Base-by-base conservation (phyloP, 139 green algal species). In the Micromonas commoda region DNA sequence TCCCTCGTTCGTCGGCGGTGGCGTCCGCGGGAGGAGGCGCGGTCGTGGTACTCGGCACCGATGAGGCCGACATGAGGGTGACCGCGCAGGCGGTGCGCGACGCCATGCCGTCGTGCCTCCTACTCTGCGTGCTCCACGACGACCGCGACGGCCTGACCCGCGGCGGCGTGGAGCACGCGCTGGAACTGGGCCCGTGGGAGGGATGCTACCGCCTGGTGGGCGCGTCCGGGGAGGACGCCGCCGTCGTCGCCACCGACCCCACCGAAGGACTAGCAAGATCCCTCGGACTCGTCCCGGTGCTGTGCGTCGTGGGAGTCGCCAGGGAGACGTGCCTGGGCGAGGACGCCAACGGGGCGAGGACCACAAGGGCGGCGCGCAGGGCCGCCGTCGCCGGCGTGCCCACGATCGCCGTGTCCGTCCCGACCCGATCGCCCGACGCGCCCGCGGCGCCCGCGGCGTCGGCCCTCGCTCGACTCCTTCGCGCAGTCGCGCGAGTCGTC, bases 271-370 rank as follows among this genome's bases (percentile, higher is more conserved):
- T 70, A 1, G 5, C 31, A 1, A 1, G 1, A 21, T 1, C 31
- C 16, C 28, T 70, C 28, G 63, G 63, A 34, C 31, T 85, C 26
- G 77, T 77, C 21, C 82, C 87, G 29, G 90, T 85, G 33, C 78
- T 73, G 3, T 84, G 88, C 82, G 32, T 77, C 28, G 90, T 87
- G 87, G 82, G 83, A 32, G 69, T 90, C 37, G 67, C 52, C 26
- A 60, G 61, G 0, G 45, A 3, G 2, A 20, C n/a, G 54, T 1
- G 45, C 23, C 24, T 29, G 9, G 67, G 16, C 0, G 71, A 75
- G 1, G 63, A 26, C 23, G 34, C 31, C n/a, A 1, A 70, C 24
- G 63, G 63, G 6, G 31, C 63, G 63, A 28, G 63, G 31, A 21
- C 21, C 2, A 26, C 34, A 26, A 28, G 63, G 20, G 63, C 63